Evolutionary conservation across 345 rosid species (phyloP), one percentile per base, ranked within the genome.

Genomic region (Hypericum perforatum): DNA sequence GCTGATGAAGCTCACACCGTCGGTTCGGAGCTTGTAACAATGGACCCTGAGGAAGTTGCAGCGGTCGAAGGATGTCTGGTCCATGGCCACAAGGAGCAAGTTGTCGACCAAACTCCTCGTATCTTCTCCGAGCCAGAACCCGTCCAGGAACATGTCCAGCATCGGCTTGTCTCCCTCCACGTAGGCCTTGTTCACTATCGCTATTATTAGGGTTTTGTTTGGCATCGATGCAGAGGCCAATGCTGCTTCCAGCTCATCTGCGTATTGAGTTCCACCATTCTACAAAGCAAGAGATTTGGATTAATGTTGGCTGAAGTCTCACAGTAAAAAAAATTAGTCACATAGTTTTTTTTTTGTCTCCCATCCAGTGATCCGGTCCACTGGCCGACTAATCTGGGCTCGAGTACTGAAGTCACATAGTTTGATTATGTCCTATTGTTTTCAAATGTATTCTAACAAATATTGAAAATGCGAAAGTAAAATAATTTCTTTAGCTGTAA

Each of bases 181-280:
- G 5, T 67, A 61, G 2, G 71, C 71, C 58, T 41, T 56, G 61
- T 67, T 67, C 11, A 67, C 61, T 1, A 67, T 43, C 0, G 57
- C 66, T 15, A 67, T 61, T 7, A 67, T 67, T 6, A 67, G 53
- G 6, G 71, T 67, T 41, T 61, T 67, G 54, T 61, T 61, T 0
- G 76, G 66, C 70, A 60, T 84, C 6, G 85, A 50, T 6, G 89
- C 85, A 38, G 42, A 73, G 0, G 50, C 61, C 49, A 89, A 22
- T 0, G 65, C 79, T 12, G 29, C 9, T 11, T 67, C 82, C 0
- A 89, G 76, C 40, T 37, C 5, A 36, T 63, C 14, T 1, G 32
- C 32, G 4, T 22, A 4, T 22, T 22, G 32, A 22, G 32, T 22
- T 22, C 32, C 32, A 22, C 32, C 32, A 22, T 4, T 22, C 32